A percentile compares a stretch with the other conserved stretches of the same genome.
phyloP scores from a whole-genome alignment of 2,329 filamentous ascomycete genomes.

The Aspergillus fumigatus region DNA sequence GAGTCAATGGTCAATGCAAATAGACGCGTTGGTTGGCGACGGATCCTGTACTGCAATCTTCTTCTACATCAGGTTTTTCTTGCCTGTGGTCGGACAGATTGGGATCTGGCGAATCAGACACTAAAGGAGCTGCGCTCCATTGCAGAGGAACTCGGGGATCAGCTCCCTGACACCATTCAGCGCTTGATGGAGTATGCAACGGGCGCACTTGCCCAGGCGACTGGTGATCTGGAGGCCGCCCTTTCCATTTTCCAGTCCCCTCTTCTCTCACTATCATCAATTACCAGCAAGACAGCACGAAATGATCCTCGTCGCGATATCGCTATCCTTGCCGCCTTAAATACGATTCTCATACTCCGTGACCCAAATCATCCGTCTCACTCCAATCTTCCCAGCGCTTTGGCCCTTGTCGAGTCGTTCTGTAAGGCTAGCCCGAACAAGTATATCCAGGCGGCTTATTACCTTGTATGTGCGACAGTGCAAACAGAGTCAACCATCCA shows the following conservation, averaged over 20 bases:
- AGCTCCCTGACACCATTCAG: constrained; percentile 39
- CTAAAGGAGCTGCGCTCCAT: constrained; percentile 51
- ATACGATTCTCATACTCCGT: constrained; percentile 68
- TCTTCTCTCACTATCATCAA: constrained; percentile 51
- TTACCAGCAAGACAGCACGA: constrained; percentile 34
- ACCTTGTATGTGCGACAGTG: constrained; percentile 67
- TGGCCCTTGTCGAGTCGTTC: constrained; percentile 62
- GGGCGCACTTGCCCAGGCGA: constrained; percentile 72
- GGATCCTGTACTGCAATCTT: constrained; percentile 62
- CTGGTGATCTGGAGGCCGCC: constrained; percentile 66
- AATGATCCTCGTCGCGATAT: constrained; percentile 59
- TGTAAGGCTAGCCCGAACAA: constrained; percentile 67
- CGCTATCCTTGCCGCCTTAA: constrained; percentile 59
- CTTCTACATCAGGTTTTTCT: constrained; percentile 68
- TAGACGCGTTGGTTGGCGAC: constrained; percentile 59
- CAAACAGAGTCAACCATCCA: constrained; percentile 65
- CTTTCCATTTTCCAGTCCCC: constrained; percentile 61
- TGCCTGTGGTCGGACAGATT: constrained; percentile 66
- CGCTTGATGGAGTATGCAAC: constrained; percentile 66
- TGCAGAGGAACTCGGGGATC: constrained; percentile 41
- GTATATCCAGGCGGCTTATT: constrained; percentile 73
- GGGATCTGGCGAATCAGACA: constrained; percentile 58
- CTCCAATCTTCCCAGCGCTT: constrained; percentile 54
- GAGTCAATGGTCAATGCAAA: constrained; percentile 57
- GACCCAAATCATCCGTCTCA: constrained; percentile 56